A percentile compares a stretch with the other conserved stretches of the same genome.
Evolutionary conservation across 2,329 filamentous ascomycete genomes (phyloP).

Genomic region (Metarhizium anisopliae): DNA sequence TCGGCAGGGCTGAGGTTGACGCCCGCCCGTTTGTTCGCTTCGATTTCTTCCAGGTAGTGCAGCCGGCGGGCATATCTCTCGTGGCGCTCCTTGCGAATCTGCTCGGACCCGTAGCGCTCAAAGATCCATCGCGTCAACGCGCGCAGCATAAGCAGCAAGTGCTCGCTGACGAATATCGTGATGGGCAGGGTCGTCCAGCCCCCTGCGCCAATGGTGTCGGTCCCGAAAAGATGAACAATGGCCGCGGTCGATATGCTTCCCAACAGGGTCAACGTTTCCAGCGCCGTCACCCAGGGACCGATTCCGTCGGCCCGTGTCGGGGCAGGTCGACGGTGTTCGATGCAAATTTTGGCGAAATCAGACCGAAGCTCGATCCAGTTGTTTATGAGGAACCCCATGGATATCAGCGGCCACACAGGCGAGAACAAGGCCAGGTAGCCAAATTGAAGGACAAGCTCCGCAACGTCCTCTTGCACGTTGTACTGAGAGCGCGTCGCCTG

Average conservation of each 20-base stretch:
- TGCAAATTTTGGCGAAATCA: conserved; percentile 68
- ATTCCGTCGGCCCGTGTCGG: conserved; percentile 65
- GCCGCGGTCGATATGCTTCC: conserved; percentile 65
- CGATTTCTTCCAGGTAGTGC: conserved; percentile 30
- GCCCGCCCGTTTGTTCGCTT: conserved; percentile 25
- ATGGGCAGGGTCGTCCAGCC: conserved; percentile 59
- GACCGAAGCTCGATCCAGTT: conserved; percentile 71
- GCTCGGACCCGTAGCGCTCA: conserved; percentile 28
- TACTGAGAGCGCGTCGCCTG: conserved; percentile 61
- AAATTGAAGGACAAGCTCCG: conserved; percentile 66
- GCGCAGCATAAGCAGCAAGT: conserved; percentile 57
- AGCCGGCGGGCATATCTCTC: conserved; percentile 28
- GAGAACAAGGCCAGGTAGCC: conserved; percentile 67
- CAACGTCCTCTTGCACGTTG: conserved; percentile 63
- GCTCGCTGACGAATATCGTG: conserved; percentile 64
- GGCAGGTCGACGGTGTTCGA: conserved; percentile 62
- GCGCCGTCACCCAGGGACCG: conserved; percentile 61
- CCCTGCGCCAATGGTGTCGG: conserved; percentile 43
- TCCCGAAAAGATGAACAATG: conserved; percentile 63
- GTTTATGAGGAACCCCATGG: conserved; percentile 64
- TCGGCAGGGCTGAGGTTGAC: conserved; percentile 24
- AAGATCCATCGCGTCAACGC: conserved; percentile 26
- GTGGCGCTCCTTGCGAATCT: conserved; percentile 30
- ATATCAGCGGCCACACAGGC: conserved; percentile 66
- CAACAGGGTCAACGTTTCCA: conserved; percentile 62